Conservation (phyloP, 331 rosid species). For the Cydonia oblonga region DNA sequence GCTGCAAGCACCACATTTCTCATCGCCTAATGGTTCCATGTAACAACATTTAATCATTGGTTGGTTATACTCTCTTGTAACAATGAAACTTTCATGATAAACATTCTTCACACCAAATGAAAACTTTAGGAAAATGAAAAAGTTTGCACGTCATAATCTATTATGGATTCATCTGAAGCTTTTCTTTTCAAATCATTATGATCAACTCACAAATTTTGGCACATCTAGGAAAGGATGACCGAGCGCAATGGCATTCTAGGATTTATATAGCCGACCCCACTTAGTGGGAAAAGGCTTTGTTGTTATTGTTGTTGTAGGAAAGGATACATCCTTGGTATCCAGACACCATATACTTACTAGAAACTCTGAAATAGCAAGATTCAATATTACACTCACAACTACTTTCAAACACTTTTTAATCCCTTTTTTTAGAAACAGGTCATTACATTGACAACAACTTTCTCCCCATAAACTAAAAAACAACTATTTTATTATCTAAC, state of each 20-base stretch:
- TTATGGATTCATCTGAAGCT: not conserved
- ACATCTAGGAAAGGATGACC: not conserved
- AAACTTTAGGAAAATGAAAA: not conserved
- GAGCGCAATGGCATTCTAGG: too few species aligned
- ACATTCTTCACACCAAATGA: not conserved
- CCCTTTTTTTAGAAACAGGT: not conserved
- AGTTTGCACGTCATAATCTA: not conserved
- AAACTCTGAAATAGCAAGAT: not conserved
- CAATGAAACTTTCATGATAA: not conserved
- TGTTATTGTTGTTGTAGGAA: too few species aligned
- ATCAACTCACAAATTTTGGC: not conserved
- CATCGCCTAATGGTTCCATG: not conserved
- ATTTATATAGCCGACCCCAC: too few species aligned
- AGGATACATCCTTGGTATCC: not conserved
- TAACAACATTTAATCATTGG: not conserved
- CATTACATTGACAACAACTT: not conserved
- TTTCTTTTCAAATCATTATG: not conserved
- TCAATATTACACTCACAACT: too few species aligned
- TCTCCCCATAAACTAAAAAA: not conserved
- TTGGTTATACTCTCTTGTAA: not conserved
- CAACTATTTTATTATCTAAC: not conserved
- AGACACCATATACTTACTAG: not conserved
- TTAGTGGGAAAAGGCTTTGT: too few species aligned
- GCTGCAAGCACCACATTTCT: not conserved
- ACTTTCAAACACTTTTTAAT: not conserved